A percentile compares a stretch with the other conserved stretches of the same genome.
Evolutionary conservation across 73 alveolate genomes (phyloP).

Genomic region (Blepharisma japonicum): DNA sequence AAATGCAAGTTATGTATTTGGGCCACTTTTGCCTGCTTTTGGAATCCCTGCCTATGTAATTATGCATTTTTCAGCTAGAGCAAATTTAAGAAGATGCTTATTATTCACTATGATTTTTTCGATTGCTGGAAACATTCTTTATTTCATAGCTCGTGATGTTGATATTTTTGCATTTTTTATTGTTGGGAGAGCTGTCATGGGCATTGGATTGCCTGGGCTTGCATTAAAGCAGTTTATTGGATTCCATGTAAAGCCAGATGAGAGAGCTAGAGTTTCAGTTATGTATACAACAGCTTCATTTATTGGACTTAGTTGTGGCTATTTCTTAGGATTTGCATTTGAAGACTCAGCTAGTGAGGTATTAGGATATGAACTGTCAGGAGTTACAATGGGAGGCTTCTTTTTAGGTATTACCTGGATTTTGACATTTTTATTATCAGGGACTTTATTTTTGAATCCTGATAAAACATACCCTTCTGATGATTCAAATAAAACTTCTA

Average conservation of each 20-base stretch:
- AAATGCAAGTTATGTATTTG: too few relatives aligned
- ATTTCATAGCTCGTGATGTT: neutral
- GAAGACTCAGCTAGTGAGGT: neutral
- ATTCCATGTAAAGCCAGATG: neutral
- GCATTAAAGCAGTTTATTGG: constrained; percentile 28
- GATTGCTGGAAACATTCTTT: constrained; percentile 1
- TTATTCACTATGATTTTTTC: neutral
- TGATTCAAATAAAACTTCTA: neutral
- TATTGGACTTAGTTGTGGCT: neutral
- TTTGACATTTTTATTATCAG: neutral
- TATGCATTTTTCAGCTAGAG: constrained; percentile 19
- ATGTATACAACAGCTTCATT: neutral
- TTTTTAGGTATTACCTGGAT: constrained; percentile 14
- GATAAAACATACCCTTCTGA: neutral
- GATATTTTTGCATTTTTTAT: neutral
- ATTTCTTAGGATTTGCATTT: neutral
- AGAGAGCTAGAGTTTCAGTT: neutral
- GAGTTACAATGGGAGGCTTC: neutral
- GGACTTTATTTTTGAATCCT: neutral
- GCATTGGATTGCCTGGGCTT: neutral
- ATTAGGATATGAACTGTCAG: neutral
- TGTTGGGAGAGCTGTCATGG: constrained; percentile 9
- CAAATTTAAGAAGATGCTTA: neutral
- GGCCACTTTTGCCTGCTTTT: neutral
- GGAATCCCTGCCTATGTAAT: constrained; percentile 19